Conservation (phyloP, 2,329 filamentous ascomycete species). For the Ramularia endophylla region DNA sequence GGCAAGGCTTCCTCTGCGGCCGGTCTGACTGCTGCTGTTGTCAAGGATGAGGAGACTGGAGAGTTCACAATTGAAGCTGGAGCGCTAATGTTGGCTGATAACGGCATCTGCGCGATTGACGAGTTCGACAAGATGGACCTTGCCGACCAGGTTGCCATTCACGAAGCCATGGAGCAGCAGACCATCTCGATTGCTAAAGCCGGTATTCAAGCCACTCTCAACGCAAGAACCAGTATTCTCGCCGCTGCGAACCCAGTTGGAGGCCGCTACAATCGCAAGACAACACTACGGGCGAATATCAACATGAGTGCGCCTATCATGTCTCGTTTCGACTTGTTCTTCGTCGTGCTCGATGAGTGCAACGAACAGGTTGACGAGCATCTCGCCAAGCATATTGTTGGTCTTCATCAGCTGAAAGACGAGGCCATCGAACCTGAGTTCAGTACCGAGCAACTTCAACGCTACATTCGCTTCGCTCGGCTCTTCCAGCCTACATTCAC, state of each 20-base stretch:
- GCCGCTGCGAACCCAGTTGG: conserved; percentile 95
- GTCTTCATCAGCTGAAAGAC: conserved; percentile 86
- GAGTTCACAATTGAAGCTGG: conserved; percentile 99
- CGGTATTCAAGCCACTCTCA: conserved; percentile 94
- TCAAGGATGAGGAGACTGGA: conserved; percentile 97
- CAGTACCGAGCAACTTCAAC: conserved; percentile 90
- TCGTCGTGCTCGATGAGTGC: conserved; percentile 94
- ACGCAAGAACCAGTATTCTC: conserved; percentile 90
- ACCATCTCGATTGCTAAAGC: conserved; percentile 99
- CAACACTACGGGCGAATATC: conserved; percentile 86
- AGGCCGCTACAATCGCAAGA: conserved; percentile 95
- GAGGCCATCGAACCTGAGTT: conserved; percentile 89
- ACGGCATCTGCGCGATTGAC: conserved; percentile 96
- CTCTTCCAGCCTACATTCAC: conserved; percentile 94
- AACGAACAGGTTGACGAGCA: conserved; percentile 88
- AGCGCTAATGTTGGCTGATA: conserved; percentile 93
- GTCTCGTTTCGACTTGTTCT: conserved; percentile 98
- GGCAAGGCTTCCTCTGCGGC: conserved; percentile 96
- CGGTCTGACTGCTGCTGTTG: conserved; percentile 91
- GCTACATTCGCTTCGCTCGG: conserved; percentile 92
- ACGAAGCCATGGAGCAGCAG: conserved; percentile 99
- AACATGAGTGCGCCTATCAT: conserved; percentile 99
- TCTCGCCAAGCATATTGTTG: conserved; percentile 89
- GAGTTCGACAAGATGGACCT: conserved; percentile 99
- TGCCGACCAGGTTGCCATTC: conserved; percentile 92